Evolutionary conservation across 176 grass and related monocot species (phyloP), one percentile per base, ranked within the genome.

Genomic region (Bolboschoenus planiculmis): DNA sequence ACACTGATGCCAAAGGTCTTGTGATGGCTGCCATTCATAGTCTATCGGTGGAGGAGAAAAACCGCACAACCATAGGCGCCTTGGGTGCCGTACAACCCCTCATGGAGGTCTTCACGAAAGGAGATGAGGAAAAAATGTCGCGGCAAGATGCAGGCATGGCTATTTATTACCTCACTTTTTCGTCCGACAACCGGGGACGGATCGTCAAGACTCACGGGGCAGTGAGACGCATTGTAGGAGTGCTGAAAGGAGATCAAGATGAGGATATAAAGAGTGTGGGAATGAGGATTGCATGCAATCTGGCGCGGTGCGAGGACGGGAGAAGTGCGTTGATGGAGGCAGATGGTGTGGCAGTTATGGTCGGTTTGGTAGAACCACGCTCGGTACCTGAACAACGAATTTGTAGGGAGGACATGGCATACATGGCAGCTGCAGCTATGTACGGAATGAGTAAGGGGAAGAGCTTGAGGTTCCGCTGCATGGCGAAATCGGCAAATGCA

Each of bases 381-480:
- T 21, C 87, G 11, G 51, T 86, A 10, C 58, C 40, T 8, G 79
- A 57, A n/a, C 47, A 20, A 20, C 27, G 48, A n/a, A 78, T 54
- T 14, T 78, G 46, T 4, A 57, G 27, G 10, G 76, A 79, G 11
- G 47, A 63, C 58, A 61, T 61, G 58, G 56, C 2, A 11, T 81
- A 61, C 36, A 61, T 81, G 55, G 79, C 58, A 3, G n/a, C 15
- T 3, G 23, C n/a, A 2, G 37, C 56, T 14, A 7, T 81, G 11
- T 37, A 83, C 91, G 55, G 87, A 92, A 87, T 86, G 72, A 98
- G 94, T 87, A 95, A 93, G 84, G 81, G 87, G 37, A 90, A 90
- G 15, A 88, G 90, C 84, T 78, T 94, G 8, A 83, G 92, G 81
- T 98, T 98, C 77, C 95, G 95, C 4, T 88, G 92, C 10, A 89